These are phyloP conservation scores for Macroventuria anomochaeta DNA, from an alignment of 2,329 filamentous ascomycete species.

Conservation along the genomic window DNA sequence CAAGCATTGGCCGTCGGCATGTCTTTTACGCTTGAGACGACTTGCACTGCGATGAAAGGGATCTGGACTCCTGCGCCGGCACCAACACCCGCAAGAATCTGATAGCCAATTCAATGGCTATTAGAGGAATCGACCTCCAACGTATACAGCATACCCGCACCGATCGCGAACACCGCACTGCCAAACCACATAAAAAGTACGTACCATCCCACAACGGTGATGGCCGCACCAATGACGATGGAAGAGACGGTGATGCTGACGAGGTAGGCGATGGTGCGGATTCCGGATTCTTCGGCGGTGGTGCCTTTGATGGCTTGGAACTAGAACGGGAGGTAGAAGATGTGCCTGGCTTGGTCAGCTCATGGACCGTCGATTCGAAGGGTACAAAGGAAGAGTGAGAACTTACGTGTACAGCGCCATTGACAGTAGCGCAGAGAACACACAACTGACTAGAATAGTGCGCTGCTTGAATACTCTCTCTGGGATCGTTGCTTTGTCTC, in stretches of 20 bases:
- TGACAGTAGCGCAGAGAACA: constrained; percentile 45
- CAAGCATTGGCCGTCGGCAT: constrained; percentile 54
- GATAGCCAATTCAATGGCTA: constrained; percentile 50
- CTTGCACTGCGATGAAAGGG: constrained; percentile 54
- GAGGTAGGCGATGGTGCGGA: constrained; percentile 45
- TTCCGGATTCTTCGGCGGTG: constrained; percentile 47
- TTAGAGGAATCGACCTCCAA: constrained; percentile 34
- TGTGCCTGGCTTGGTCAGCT: constrained; percentile 27
- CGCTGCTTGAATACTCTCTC: constrained; percentile 44
- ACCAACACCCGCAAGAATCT: constrained; percentile 48
- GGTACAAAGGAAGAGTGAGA: background rate
- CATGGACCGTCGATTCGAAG: no score
- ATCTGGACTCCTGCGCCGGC: constrained; percentile 54
- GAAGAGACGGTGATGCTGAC: constrained; percentile 37
- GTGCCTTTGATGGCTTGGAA: constrained; percentile 55
- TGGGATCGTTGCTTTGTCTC: constrained; percentile 42
- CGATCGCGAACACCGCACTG: constrained; percentile 45
- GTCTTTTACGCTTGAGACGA: constrained; percentile 49
- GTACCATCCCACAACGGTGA: constrained; percentile 40
- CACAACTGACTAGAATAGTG: constrained; percentile 43
- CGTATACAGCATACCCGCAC: constrained; percentile 49
- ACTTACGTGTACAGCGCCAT: constrained; percentile 49
- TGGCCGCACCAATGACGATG: constrained; percentile 36
- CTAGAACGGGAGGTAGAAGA: constrained; percentile 51
- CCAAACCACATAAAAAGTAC: constrained; percentile 50